These are phyloP conservation scores for Populus hybrid DNA, from an alignment of 441 rosid species.

Conservation along the genomic window DNA sequence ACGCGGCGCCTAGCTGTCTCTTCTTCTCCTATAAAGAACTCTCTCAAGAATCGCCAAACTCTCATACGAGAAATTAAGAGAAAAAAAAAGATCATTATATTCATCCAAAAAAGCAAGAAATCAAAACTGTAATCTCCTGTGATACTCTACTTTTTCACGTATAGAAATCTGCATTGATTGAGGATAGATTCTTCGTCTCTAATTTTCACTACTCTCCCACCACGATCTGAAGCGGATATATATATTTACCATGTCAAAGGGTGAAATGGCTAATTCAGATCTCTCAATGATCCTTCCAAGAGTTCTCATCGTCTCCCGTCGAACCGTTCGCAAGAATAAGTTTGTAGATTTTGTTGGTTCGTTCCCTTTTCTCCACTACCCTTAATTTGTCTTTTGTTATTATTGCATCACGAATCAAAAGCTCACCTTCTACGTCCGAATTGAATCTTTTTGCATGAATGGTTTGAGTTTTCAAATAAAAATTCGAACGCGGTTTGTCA, in stretches of 20 bases:
- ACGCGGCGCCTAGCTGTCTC: constrained; percentile 14
- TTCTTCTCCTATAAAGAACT: not conserved
- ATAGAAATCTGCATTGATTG: not conserved
- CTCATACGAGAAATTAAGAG: not conserved
- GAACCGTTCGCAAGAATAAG: constrained; percentile 79
- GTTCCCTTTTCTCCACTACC: constrained; percentile 3
- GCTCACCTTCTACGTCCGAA: not conserved
- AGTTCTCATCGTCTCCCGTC: constrained; percentile 76
- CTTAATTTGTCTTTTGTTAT: not conserved
- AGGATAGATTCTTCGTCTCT: not conserved
- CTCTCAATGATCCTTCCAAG: constrained; percentile 62
- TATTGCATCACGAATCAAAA: not conserved
- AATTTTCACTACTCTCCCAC: too few species aligned
- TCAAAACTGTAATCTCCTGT: not conserved
- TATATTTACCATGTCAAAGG: not conserved
- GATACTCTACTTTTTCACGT: not conserved
- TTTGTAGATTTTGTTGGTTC: constrained; percentile 81
- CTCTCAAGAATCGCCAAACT: not conserved
- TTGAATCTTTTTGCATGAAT: not conserved
- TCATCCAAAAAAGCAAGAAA: not conserved
- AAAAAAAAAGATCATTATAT: not conserved
- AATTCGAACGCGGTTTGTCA: not conserved
- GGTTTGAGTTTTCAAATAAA: not conserved
- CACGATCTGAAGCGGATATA: too few species aligned
- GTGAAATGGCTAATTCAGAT: constrained; percentile 35